A percentile compares a stretch with the other conserved stretches of the same genome.
Evolutionary conservation across 2,329 filamentous ascomycete species (phyloP).

Genomic region (Fusarium avenaceum): DNA sequence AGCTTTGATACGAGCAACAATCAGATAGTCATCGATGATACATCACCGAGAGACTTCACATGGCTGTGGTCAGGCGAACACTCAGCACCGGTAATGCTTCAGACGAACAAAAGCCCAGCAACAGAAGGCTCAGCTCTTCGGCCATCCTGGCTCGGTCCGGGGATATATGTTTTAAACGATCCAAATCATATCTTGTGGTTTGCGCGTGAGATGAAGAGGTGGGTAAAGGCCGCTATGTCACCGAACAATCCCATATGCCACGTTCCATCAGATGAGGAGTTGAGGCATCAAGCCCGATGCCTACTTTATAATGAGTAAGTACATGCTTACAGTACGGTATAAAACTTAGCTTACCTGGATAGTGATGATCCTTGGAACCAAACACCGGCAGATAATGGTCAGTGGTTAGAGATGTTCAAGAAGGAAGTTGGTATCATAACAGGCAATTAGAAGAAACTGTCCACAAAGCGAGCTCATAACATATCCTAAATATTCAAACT

Average conservation of each 20-base stretch:
- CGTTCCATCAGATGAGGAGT: constrained; percentile 55
- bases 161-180: constrained; percentile 45
- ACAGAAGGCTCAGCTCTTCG: constrained; percentile 15
- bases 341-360: background rate
- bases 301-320: constrained; percentile 54
- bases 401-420: constrained; percentile 71
- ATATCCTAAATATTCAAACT: too few relatives aligned
- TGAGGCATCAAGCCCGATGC: constrained; percentile 53
- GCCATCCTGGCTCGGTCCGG: constrained; percentile 34
- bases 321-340: rapidly evolving
- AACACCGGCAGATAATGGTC: constrained; percentile 68
- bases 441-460: background rate
- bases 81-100: background rate
- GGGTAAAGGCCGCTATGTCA: constrained; percentile 51
- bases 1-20: background rate
- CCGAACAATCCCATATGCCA: constrained; percentile 52
- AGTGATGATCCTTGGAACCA: constrained; percentile 71
- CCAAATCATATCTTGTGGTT: constrained; percentile 47
- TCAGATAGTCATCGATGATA: background rate
- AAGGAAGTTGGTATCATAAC: constrained; percentile 61
- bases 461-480: too few relatives aligned
- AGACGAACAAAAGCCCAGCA: background rate
- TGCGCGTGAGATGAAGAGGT: constrained; percentile 46
- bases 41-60: background rate
- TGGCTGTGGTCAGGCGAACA: constrained; percentile 16